Evolutionary conservation across 257 asterid genomes (phyloP).

Genomic region (Lycium ferocissimum): DNA sequence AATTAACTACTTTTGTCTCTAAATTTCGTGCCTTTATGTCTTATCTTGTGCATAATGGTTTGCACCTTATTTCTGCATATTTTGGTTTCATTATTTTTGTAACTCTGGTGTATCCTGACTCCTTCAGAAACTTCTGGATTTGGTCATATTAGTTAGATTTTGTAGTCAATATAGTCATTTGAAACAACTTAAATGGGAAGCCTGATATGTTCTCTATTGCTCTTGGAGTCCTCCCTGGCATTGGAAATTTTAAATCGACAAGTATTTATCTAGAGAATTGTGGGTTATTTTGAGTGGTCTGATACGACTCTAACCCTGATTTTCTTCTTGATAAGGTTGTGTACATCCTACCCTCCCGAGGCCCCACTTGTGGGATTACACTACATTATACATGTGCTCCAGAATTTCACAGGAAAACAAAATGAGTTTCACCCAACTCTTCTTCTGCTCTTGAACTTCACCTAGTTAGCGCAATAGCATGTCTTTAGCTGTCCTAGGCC

Average conservation of each 20-base stretch:
- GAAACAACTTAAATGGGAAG: background rate
- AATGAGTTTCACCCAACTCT: background rate
- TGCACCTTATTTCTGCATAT: constrained; percentile 9
- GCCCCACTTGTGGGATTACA: too few species aligned
- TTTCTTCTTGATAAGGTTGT: background rate
- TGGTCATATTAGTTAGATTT: background rate
- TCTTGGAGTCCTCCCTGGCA: background rate
- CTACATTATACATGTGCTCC: background rate
- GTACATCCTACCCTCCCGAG: too few species aligned
- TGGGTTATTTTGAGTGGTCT: background rate
- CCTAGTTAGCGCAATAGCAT: background rate
- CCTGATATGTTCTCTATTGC: background rate
- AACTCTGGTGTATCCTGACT: background rate
- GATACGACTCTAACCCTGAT: background rate
- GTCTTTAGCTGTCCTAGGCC: background rate
- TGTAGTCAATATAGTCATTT: background rate
- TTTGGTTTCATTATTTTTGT: background rate
- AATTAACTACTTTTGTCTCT: background rate
- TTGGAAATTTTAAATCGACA: background rate
- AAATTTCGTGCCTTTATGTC: background rate
- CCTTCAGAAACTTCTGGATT: constrained; percentile 3
- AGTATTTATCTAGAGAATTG: constrained; percentile 24
- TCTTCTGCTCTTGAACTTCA: background rate
- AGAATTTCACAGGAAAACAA: constrained; percentile 4
- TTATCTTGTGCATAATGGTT: background rate